Conservation (phyloP, 2,329 filamentous ascomycete species). For the Metarhizium brunneum region DNA sequence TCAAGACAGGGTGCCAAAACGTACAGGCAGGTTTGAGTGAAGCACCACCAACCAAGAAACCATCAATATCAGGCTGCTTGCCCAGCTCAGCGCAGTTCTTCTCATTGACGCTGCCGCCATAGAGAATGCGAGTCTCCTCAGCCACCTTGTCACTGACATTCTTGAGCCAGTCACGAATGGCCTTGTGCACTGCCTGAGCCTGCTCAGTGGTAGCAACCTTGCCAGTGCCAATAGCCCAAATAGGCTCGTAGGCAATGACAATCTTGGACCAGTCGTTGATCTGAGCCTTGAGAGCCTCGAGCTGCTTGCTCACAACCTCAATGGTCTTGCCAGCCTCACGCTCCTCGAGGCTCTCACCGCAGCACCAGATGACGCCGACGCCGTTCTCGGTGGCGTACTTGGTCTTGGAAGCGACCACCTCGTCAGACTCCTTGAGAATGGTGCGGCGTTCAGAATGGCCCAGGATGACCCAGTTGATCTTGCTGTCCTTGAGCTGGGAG, state of each 20-base stretch:
- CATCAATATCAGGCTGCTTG: conserved; percentile 92
- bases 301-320: conserved; percentile 74
- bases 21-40: conserved; percentile 93
- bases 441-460: conserved; percentile 94
- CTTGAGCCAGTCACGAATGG: conserved; percentile 82
- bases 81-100: conserved; percentile 95
- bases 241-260: conserved; percentile 96
- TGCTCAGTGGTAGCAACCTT: conserved; percentile 84
- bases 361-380: conserved; percentile 90
- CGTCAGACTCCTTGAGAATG: conserved; percentile 77
- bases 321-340: conserved; percentile 80
- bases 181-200: conserved; percentile 88
- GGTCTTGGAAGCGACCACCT: conserved; percentile 85
- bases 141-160: conserved; percentile 67
- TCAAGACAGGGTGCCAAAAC: conserved; percentile 21
- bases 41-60: conserved; percentile 93
- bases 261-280: conserved; percentile 85
- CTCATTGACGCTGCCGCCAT: conserved; percentile 92
- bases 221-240: conserved; percentile 93
- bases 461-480: conserved; percentile 82
- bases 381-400: conserved; percentile 85
- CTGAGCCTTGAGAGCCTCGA: conserved; percentile 70
- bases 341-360: conserved; percentile 90
- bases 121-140: conserved; percentile 86
- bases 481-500: conserved; percentile 79